Evolutionary conservation across 2,329 filamentous ascomycete species (phyloP).

Genomic region (Pseudogymnoascus sp.): DNA sequence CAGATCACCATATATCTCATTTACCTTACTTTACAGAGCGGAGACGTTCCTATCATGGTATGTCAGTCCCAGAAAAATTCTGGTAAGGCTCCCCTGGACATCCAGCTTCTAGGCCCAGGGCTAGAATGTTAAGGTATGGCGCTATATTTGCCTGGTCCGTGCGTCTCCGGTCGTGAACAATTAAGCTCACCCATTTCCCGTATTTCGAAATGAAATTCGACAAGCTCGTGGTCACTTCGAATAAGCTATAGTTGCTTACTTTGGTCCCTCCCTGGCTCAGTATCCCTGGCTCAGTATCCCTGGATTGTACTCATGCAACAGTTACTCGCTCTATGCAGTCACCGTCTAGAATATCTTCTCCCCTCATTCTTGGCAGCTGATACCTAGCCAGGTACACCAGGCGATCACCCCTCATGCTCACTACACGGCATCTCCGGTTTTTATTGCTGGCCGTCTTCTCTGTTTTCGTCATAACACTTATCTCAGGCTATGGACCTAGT

Average conservation of each 20-base stretch:
- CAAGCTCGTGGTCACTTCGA: not conserved
- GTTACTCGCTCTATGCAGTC: not conserved
- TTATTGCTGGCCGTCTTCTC: not conserved
- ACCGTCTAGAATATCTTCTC: not conserved
- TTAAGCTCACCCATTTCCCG: not conserved
- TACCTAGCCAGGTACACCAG: slow-evolving; percentile 1
- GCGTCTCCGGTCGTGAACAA: not conserved
- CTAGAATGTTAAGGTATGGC: not conserved
- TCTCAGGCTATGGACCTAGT: not conserved
- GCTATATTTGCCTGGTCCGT: not conserved
- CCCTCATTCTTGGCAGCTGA: not conserved
- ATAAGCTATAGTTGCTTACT: not conserved
- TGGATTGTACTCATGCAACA: not conserved
- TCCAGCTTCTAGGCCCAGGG: not conserved
- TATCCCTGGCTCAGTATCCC: not conserved
- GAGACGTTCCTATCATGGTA: not conserved
- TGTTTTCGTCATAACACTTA: not conserved
- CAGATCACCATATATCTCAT: not conserved
- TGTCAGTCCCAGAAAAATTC: not conserved
- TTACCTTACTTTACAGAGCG: not conserved
- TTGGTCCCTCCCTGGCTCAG: not conserved
- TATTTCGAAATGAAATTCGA: not conserved
- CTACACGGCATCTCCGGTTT: not conserved
- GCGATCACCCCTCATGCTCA: not conserved
- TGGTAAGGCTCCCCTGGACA: not conserved